Evolutionary conservation across 441 rosid species (phyloP).

Genomic region (Arabidopsis hybrid): DNA sequence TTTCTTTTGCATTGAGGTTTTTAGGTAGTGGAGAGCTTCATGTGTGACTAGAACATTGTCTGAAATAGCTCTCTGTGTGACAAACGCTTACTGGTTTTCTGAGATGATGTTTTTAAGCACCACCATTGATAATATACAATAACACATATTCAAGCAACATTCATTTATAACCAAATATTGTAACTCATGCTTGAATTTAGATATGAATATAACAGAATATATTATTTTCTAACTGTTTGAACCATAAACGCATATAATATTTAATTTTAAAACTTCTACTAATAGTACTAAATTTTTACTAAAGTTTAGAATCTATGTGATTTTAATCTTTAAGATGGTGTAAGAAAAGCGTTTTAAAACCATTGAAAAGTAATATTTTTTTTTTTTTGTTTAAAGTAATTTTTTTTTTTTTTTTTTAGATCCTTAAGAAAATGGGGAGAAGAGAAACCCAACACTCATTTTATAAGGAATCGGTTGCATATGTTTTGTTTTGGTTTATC

Average conservation of each 20-base stretch:
- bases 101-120: too few relatives aligned
- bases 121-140: background rate
- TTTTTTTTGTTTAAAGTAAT: too few relatives aligned
- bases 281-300: background rate
- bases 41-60: too few relatives aligned
- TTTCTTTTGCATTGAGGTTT: too few relatives aligned
- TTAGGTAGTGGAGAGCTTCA: too few relatives aligned
- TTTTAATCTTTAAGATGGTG: background rate
- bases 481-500: background rate
- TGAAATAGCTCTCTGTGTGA: too few relatives aligned
- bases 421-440: constrained; percentile 12
- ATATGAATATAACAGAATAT: background rate
- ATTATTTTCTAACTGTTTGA: background rate
- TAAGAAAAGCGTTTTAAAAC: background rate
- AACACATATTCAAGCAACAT: background rate
- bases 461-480: background rate
- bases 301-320: background rate
- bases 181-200: constrained; percentile 5
- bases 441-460: constrained; percentile 2
- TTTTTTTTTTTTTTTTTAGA: background rate
- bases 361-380: background rate
- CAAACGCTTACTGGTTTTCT: too few relatives aligned
- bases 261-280: background rate
- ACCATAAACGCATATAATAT: constrained; percentile 3
- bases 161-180: constrained; percentile 11